Conservation (phyloP, 768 basidiomycete species). For the Dentipellis sp. region DNA sequence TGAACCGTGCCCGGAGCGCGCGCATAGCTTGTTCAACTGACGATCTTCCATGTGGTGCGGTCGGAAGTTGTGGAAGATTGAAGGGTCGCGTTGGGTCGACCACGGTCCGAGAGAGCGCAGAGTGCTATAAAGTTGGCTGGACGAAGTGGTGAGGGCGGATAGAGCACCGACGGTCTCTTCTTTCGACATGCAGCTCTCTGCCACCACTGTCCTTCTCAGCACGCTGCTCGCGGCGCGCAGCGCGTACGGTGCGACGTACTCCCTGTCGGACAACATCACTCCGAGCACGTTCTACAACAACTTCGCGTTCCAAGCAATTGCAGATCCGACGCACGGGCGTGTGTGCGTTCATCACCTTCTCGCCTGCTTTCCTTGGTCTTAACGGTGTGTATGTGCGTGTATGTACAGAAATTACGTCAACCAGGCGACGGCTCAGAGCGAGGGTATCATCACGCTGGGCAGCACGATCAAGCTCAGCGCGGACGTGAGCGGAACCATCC, state of each 20-base stretch:
- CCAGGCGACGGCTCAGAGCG: slow-evolving; percentile 35
- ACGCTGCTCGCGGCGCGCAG: slow-evolving; percentile 23
- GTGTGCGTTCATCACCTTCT: slow-evolving; percentile 30
- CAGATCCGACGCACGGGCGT: slow-evolving; percentile 59
- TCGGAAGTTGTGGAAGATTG: no score
- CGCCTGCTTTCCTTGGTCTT: neutral
- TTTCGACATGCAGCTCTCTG: neutral
- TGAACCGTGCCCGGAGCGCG: no score
- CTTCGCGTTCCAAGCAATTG: slow-evolving; percentile 38
- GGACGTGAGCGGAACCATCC: slow-evolving; percentile 39
- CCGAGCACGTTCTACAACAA: slow-evolving; percentile 40
- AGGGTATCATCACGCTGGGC: slow-evolving; percentile 50
- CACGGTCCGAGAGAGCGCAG: no score
- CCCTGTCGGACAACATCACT: slow-evolving; percentile 32
- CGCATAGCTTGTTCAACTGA: no score
- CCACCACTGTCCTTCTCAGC: neutral
- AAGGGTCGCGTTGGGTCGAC: no score
- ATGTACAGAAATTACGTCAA: slow-evolving; percentile 33
- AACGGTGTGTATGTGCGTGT: neutral
- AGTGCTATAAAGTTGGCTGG: no score
- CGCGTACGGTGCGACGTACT: slow-evolving; percentile 36
- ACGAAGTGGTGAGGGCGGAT: no score
- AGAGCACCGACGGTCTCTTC: no score
- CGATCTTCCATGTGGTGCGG: no score
- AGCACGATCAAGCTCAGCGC: slow-evolving; percentile 48